Evolutionary conservation across 768 basidiomycete species (phyloP).

Genomic region (Rubroboletus satanas): DNA sequence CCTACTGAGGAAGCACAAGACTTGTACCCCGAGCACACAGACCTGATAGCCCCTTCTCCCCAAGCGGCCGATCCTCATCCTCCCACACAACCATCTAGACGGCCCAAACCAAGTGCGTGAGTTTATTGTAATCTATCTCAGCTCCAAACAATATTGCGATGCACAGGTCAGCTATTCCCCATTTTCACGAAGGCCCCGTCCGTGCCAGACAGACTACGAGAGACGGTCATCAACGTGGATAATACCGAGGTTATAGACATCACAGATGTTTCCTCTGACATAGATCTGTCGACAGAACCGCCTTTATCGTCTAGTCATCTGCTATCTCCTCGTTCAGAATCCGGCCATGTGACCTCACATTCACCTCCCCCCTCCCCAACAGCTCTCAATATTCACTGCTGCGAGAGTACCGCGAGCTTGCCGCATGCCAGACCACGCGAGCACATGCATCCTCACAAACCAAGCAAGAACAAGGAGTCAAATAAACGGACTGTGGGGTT

Average conservation of each 20-base stretch:
- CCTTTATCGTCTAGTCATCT: constrained; percentile 3
- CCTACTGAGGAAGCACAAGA: not conserved
- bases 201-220: not conserved
- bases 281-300: constrained; percentile 14
- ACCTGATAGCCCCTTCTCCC: not conserved
- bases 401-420: constrained; percentile 6
- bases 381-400: not conserved
- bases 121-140: not conserved
- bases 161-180: constrained; percentile 24
- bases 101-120: constrained; percentile 22
- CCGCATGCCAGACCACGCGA: constrained; percentile 1
- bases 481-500: constrained; percentile 1
- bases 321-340: constrained; percentile 10
- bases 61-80: not conserved
- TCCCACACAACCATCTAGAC: not conserved
- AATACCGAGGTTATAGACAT: constrained; percentile 18
- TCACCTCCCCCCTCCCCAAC: constrained; percentile 5
- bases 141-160: not conserved
- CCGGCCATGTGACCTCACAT: constrained; percentile 1
- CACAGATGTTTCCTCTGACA: constrained; percentile 15
- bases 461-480: constrained; percentile 1
- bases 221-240: constrained; percentile 12
- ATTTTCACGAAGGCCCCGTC: constrained; percentile 21
- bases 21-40: not conserved
- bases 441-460: not conserved